phyloP scores from a whole-genome alignment of 306 rosid genomes.

The Acacia acuminata region DNA sequence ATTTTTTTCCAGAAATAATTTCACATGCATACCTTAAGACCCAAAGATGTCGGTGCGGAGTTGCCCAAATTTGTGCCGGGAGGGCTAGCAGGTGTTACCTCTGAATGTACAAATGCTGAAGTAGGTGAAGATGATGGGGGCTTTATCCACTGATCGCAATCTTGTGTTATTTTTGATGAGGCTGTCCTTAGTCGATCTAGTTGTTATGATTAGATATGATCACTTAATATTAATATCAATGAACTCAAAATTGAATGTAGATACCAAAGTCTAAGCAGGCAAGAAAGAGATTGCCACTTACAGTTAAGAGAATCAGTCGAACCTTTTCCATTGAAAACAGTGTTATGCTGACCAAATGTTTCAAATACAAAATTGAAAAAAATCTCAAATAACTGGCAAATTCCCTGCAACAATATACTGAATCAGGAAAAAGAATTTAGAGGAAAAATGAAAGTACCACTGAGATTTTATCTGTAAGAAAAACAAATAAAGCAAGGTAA shows the following conservation, averaged over 20 bases:
- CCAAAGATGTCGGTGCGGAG: constrained; percentile 54
- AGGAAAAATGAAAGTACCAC: constrained; percentile 33
- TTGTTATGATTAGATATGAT: constrained; percentile 41
- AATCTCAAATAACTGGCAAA: constrained; percentile 88
- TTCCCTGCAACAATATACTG: constrained; percentile 81
- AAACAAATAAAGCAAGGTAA: constrained; percentile 18
- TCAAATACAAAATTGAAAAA: constrained; percentile 78
- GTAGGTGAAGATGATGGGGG: constrained; percentile 57
- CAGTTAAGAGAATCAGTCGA: constrained; percentile 63
- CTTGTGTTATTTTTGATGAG: constrained; percentile 76
- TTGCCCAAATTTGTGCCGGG: constrained; percentile 54
- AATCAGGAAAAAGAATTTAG: constrained; percentile 59
- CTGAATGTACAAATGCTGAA: constrained; percentile 61
- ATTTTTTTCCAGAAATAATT: neutral
- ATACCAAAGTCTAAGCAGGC: constrained; percentile 28
- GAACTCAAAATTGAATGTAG: constrained; percentile 36
- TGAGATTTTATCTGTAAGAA: constrained; percentile 30
- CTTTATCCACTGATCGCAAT: constrained; percentile 88
- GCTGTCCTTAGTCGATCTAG: constrained; percentile 89
- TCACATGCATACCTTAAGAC: constrained; percentile 75
- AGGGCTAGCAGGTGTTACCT: constrained; percentile 67
- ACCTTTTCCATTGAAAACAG: constrained; percentile 71
- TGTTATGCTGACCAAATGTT: constrained; percentile 80
- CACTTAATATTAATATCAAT: constrained; percentile 25
- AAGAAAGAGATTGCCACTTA: constrained; percentile 53